phyloP scores from a whole-genome alignment of 2,329 filamentous ascomycete species.

The Hypoxylon sp. region DNA sequence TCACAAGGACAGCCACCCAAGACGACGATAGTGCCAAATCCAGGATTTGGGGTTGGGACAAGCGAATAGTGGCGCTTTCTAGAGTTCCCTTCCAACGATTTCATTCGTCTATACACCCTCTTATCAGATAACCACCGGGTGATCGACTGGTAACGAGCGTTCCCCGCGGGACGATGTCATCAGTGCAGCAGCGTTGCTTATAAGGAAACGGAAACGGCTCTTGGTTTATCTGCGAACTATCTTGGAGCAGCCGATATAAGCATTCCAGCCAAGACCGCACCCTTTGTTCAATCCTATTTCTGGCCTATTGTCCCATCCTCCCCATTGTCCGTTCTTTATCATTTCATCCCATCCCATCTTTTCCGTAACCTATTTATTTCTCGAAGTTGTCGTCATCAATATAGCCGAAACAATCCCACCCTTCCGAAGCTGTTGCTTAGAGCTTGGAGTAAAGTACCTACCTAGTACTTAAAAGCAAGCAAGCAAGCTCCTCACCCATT shows the following conservation, averaged over 20 bases:
- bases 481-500: slow-evolving; percentile 25
- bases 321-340: slow-evolving; percentile 19
- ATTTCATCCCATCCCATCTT: slow-evolving; percentile 23
- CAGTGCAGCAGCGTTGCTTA: slow-evolving; percentile 41
- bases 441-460: slow-evolving; percentile 24
- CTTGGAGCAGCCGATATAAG: slow-evolving; percentile 40
- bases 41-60: slow-evolving; percentile 42
- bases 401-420: slow-evolving; percentile 14
- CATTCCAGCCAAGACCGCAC: slow-evolving; percentile 40
- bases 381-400: slow-evolving; percentile 31
- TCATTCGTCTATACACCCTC: slow-evolving; percentile 49
- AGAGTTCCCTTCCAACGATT: slow-evolving; percentile 44
- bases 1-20: slow-evolving; percentile 40
- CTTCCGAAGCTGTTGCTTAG: slow-evolving; percentile 19
- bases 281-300: slow-evolving; percentile 41
- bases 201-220: slow-evolving; percentile 44
- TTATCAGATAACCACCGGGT: slow-evolving; percentile 52
- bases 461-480: neutral
- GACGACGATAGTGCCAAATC: slow-evolving; percentile 42
- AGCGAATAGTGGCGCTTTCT: slow-evolving; percentile 45
- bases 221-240: slow-evolving; percentile 47
- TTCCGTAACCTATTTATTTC: slow-evolving; percentile 21
- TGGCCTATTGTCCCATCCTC: slow-evolving; percentile 28
- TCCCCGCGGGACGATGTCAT: slow-evolving; percentile 47
- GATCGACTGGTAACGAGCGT: slow-evolving; percentile 49